Conservation (phyloP, 257 asterid genomes). For the Petrea volubilis region DNA sequence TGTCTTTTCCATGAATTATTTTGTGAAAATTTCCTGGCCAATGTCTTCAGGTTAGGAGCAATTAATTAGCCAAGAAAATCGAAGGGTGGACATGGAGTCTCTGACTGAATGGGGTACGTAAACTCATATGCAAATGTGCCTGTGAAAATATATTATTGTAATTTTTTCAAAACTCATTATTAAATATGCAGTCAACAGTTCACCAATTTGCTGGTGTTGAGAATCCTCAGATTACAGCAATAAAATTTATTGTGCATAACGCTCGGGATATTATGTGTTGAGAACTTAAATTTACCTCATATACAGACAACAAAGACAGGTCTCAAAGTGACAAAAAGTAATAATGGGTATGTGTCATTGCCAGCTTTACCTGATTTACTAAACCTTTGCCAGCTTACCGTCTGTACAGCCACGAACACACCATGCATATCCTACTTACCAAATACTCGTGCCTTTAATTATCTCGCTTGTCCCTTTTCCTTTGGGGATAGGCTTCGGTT, state of each 20-base stretch:
- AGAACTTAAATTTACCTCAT: neutral
- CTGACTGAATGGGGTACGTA: neutral
- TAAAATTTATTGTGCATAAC: neutral
- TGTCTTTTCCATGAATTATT: too few species aligned
- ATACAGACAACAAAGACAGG: neutral
- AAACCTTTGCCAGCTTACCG: conserved; percentile 21
- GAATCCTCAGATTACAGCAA: neutral
- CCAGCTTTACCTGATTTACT: conserved; percentile 19
- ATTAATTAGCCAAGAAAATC: neutral
- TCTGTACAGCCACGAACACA: conserved; percentile 4
- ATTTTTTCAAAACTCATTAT: neutral
- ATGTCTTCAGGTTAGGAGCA: neutral
- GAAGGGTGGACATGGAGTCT: neutral
- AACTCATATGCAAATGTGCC: neutral
- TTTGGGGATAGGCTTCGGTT: conserved; percentile 11
- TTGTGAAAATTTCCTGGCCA: too few species aligned
- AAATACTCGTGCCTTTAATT: neutral
- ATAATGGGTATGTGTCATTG: conserved; percentile 12
- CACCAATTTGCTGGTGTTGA: neutral
- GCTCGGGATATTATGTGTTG: neutral
- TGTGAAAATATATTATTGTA: neutral
- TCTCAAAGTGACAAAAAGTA: neutral
- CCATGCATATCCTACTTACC: conserved; percentile 22
- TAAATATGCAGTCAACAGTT: neutral
- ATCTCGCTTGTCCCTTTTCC: neutral